Evolutionary conservation across 257 asterid species (phyloP), one percentile per base, ranked within the genome.

Genomic region (Nicotiana noctiflora): DNA sequence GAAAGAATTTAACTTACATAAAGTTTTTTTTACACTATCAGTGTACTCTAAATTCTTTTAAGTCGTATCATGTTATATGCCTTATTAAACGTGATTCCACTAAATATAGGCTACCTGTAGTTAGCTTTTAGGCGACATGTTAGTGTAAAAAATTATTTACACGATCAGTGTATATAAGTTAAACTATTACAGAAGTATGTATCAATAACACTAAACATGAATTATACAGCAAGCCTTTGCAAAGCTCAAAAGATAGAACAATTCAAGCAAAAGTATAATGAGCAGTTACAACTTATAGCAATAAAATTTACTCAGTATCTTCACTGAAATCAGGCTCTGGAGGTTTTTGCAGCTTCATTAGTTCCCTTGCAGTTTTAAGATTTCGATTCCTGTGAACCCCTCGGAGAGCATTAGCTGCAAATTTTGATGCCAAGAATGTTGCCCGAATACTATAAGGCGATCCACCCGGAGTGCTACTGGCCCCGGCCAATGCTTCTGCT

Each of bases 261-360:
- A 70, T 34, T 70, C 77, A 72, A 6, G 77, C 34, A 21, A 9
- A 70, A 51, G 4, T 5, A 12, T 34, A 0, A 55, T 55, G 61
- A 17, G 8, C 0, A 17, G 21, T 18, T 17, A 6, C 15, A 7
- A 15, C 77, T 34, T 56, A 61, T 13, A 37, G 10, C 46, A 37
- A 37, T 0, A 59, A 21, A 64, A 46, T 66, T 86, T 76, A 92
- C 79, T 94, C 97, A 12, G 90, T 92, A 84, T 94, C 97, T 5
- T 91, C 97, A 12, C 92, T 90, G 81, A 94, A 94, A 85, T 94
- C 98, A n/a, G 98, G 98, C 81, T 94, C 98, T 6, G 97, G 97
- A 8, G 98, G 98, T 64, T 94, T 94, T 79, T 90, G 98, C 32
- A 92, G 86, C 74, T 93, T 93, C 79, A 94, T 94, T 87, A 94